These are phyloP conservation scores for Chlamydomonas asymmetrica DNA, from an alignment of 139 green algal genomes.

Conservation along the genomic window DNA sequence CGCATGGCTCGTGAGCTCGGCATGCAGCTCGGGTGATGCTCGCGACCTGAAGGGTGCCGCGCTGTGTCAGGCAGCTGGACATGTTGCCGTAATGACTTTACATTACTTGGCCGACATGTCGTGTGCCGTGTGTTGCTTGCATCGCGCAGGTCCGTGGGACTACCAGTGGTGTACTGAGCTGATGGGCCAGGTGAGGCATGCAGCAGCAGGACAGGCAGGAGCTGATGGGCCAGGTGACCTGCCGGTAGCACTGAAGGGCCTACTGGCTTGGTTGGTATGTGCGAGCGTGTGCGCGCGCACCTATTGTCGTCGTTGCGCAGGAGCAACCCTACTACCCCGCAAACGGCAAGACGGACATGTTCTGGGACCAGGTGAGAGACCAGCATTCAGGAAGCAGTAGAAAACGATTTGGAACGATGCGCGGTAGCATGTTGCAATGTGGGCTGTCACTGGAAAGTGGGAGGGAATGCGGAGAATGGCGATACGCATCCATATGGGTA, in stretches of 20 bases:
- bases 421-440: background rate
- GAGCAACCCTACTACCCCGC: slow-evolving; percentile 57
- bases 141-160: slow-evolving; percentile 53
- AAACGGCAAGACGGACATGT: slow-evolving; percentile 70
- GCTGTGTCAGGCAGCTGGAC: too few relatives aligned
- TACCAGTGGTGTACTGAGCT: slow-evolving; percentile 78
- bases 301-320: too few relatives aligned
- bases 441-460: background rate
- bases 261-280: too few relatives aligned
- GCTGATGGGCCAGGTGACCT: too few relatives aligned
- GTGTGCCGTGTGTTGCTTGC: background rate
- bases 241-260: too few relatives aligned
- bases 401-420: background rate
- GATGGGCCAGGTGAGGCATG: slow-evolving; percentile 46
- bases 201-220: slow-evolving; percentile 1
- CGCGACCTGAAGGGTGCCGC: too few relatives aligned
- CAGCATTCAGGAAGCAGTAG: background rate
- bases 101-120: background rate
- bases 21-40: too few relatives aligned
- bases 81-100: too few relatives aligned
- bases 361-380: slow-evolving; percentile 53
- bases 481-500: background rate
- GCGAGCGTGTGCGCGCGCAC: too few relatives aligned
- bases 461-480: background rate
- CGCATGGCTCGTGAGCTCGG: slow-evolving; percentile 16